Evolutionary conservation across 2,329 filamentous ascomycete genomes (phyloP).

Genomic region (Trichoderma sp.): DNA sequence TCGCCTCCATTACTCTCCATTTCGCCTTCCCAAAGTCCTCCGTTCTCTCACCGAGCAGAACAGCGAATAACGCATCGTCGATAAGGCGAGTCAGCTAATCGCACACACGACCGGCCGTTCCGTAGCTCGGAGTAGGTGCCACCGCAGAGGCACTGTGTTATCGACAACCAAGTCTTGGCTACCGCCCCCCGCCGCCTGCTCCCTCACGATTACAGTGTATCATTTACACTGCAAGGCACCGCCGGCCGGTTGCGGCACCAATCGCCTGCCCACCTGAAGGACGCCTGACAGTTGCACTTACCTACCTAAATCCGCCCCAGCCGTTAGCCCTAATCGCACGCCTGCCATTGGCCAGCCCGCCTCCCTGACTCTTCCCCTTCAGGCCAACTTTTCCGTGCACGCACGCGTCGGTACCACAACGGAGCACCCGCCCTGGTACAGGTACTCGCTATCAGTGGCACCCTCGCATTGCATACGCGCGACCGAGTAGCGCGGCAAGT

Average conservation of each 20-base stretch:
- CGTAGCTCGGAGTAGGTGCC: slow-evolving; percentile 12
- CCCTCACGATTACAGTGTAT: not conserved
- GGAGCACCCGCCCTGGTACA: not conserved
- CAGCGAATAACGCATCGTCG: slow-evolving; percentile 7
- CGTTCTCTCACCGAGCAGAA: not conserved
- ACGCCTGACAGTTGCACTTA: slow-evolving; percentile 13
- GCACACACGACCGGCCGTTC: not conserved
- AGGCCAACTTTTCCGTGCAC: not conserved
- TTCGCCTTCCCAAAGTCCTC: not conserved
- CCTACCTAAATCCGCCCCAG: not conserved
- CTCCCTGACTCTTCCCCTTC: not conserved
- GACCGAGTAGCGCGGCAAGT: not conserved
- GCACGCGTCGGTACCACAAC: not conserved
- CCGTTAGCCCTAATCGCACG: slow-evolving; percentile 18
- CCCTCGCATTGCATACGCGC: not conserved
- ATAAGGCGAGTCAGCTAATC: slow-evolving; percentile 10
- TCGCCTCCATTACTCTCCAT: not conserved
- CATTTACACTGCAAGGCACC: slow-evolving; percentile 16
- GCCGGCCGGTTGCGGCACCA: slow-evolving; percentile 12
- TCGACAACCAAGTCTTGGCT: not conserved
- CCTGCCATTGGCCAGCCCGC: slow-evolving; percentile 2
- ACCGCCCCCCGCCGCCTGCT: not conserved
- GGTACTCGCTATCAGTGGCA: not conserved
- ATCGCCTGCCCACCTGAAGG: not conserved
- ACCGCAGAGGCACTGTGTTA: slow-evolving; percentile 8